phyloP scores from a whole-genome alignment of 2,329 filamentous ascomycete species.

The Leptodontidium sp. region DNA sequence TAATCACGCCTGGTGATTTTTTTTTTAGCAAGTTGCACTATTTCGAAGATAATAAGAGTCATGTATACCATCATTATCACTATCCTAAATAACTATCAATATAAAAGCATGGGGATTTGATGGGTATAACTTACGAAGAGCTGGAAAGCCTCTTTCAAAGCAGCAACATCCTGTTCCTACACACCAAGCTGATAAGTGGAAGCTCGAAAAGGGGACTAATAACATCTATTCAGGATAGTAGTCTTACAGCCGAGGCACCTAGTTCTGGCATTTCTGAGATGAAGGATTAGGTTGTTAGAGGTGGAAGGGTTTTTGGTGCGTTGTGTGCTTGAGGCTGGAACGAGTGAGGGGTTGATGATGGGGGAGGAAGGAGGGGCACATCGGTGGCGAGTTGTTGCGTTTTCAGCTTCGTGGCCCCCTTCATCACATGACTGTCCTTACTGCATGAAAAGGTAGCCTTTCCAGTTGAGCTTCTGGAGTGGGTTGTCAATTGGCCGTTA shows the following conservation, averaged over 20 bases:
- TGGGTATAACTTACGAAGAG: slow-evolving; percentile 29
- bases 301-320: background rate
- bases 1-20: slow-evolving; percentile 63
- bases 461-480: background rate
- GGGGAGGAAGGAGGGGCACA: slow-evolving; percentile 16
- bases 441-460: background rate
- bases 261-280: slow-evolving; percentile 17
- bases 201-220: background rate
- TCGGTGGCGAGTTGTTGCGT: background rate
- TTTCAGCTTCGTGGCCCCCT: background rate
- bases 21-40: slow-evolving; percentile 10
- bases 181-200: slow-evolving; percentile 14
- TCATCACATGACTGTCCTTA: slow-evolving; percentile 17
- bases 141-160: slow-evolving; percentile 34
- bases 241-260: slow-evolving; percentile 15
- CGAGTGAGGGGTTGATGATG: slow-evolving; percentile 15
- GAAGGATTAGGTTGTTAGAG: background rate
- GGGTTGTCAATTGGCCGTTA: background rate
- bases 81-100: slow-evolving; percentile 10
- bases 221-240: background rate
- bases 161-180: slow-evolving; percentile 21
- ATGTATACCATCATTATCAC: slow-evolving; percentile 25
- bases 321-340: slow-evolving; percentile 12
- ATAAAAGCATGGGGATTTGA: background rate
- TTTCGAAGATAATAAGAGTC: background rate